Conservation (phyloP, 805 yeast genomes). For the Candida ovalis region DNA sequence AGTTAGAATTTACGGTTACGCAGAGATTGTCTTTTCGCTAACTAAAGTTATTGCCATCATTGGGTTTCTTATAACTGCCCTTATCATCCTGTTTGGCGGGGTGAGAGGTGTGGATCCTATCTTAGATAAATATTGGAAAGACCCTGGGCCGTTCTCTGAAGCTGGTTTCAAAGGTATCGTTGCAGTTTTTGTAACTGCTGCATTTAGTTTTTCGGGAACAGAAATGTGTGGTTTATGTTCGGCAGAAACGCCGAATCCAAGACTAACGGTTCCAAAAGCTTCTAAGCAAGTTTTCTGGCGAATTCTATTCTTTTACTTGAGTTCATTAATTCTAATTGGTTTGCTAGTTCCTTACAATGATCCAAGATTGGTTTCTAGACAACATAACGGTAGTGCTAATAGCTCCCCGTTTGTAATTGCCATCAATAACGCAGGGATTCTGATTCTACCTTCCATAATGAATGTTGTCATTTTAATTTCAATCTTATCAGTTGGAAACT, state of each 20-base stretch:
- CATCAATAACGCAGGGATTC: conserved; percentile 33
- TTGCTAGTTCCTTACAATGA: conserved; percentile 45
- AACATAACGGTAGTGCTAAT: conserved; percentile 32
- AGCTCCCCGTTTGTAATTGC: conserved; percentile 49
- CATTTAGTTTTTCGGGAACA: conserved; percentile 52
- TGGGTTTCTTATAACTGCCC: conserved; percentile 53
- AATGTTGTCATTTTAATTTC: conserved; percentile 38
- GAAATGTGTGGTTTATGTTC: conserved; percentile 51
- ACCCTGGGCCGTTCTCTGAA: conserved; percentile 39
- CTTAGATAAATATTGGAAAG: conserved; percentile 43
- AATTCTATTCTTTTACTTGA: conserved; percentile 43
- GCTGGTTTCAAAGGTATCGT: conserved; percentile 51
- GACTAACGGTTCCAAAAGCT: conserved; percentile 46
- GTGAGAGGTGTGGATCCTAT: conserved; percentile 41
- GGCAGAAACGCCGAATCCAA: conserved; percentile 45
- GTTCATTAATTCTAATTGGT: conserved; percentile 42
- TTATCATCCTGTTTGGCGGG: conserved; percentile 46
- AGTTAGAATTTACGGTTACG: conserved; percentile 52
- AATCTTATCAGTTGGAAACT: conserved; percentile 45
- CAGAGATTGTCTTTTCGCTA: conserved; percentile 48
- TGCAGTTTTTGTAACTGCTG: conserved; percentile 52
- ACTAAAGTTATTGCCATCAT: conserved; percentile 46
- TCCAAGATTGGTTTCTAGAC: conserved; percentile 27
- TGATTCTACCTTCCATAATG: conserved; percentile 37
- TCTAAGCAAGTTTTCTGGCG: conserved; percentile 57